phyloP scores from a whole-genome alignment of 192 early-diverging fungal genomes.

The Linderina pennispora region DNA sequence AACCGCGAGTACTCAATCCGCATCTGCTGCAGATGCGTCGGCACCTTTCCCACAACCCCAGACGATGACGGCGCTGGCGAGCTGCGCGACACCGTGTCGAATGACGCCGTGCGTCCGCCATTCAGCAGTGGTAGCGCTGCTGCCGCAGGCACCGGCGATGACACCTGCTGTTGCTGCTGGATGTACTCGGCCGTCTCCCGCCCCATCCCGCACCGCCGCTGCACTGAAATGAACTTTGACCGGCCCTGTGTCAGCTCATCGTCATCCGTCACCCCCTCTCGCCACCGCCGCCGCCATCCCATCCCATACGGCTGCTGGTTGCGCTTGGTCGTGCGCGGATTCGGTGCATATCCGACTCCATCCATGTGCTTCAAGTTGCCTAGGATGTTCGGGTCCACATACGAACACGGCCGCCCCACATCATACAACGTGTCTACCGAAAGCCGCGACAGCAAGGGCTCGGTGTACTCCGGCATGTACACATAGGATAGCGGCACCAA shows the following conservation, averaged over 20 bases:
- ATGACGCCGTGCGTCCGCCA: neutral
- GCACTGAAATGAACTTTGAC: slow-evolving; percentile 37
- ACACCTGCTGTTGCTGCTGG: slow-evolving; percentile 31
- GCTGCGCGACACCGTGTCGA: neutral
- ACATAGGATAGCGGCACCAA: slow-evolving; percentile 64
- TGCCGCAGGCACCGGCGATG: slow-evolving; percentile 71
- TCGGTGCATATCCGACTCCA: slow-evolving; percentile 92
- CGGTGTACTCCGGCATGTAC: slow-evolving; percentile 72
- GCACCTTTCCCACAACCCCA: slow-evolving; percentile 9
- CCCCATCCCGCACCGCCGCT: slow-evolving; percentile 37
- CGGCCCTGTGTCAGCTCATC: slow-evolving; percentile 37
- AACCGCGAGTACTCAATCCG: slow-evolving; percentile 65
- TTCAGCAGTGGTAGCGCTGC: slow-evolving; percentile 23
- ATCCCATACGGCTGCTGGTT: slow-evolving; percentile 59
- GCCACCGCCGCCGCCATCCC: slow-evolving; percentile 27
- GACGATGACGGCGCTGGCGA: neutral
- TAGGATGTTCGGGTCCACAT: slow-evolving; percentile 70
- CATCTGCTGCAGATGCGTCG: slow-evolving; percentile 36
- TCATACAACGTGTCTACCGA: slow-evolving; percentile 56
- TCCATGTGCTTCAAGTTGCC: slow-evolving; percentile 82
- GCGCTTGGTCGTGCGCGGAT: slow-evolving; percentile 64
- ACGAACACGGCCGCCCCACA: slow-evolving; percentile 64
- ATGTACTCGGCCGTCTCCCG: too few species aligned
- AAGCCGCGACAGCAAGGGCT: slow-evolving; percentile 78
- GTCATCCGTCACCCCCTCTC: slow-evolving; percentile 22